These are phyloP conservation scores for Begonia peltatifolia DNA, from an alignment of 306 rosid species.

Conservation along the genomic window DNA sequence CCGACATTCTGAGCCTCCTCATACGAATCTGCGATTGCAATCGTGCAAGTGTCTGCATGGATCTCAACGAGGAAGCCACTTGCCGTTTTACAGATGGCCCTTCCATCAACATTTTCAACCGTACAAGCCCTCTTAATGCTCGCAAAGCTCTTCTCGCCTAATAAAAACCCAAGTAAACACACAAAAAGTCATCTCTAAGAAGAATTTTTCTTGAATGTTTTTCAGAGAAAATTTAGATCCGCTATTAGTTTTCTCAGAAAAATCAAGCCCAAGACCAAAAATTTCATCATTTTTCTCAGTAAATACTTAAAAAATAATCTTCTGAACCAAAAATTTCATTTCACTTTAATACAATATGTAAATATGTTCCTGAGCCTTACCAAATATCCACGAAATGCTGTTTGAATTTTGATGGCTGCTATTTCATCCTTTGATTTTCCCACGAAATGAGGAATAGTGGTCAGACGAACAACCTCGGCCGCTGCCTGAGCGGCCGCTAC, in stretches of 20 bases:
- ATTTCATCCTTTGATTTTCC: conserved; percentile 60
- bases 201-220: too few relatives aligned
- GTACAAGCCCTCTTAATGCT: conserved; percentile 74
- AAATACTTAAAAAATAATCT: neutral
- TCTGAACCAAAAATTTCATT: neutral
- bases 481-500: conserved; percentile 39
- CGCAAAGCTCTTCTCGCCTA: conserved; percentile 86
- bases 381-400: conserved; percentile 87
- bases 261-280: neutral
- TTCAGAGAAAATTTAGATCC: conserved; percentile 20
- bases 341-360: too few relatives aligned
- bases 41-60: conserved; percentile 87
- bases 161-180: conserved; percentile 2
- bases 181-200: too few relatives aligned
- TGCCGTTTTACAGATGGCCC: conserved; percentile 82
- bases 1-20: conserved; percentile 75
- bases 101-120: conserved; percentile 70
- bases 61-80: conserved; percentile 65
- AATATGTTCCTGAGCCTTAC: conserved; percentile 21
- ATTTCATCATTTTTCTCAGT: neutral
- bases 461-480: conserved; percentile 19
- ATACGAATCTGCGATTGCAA: conserved; percentile 81
- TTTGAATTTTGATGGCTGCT: conserved; percentile 79
- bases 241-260: neutral
- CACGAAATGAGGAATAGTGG: conserved; percentile 20